Base-by-base conservation (phyloP, 73 alveolate genomes). In the Paramecium biaurelia region DNA sequence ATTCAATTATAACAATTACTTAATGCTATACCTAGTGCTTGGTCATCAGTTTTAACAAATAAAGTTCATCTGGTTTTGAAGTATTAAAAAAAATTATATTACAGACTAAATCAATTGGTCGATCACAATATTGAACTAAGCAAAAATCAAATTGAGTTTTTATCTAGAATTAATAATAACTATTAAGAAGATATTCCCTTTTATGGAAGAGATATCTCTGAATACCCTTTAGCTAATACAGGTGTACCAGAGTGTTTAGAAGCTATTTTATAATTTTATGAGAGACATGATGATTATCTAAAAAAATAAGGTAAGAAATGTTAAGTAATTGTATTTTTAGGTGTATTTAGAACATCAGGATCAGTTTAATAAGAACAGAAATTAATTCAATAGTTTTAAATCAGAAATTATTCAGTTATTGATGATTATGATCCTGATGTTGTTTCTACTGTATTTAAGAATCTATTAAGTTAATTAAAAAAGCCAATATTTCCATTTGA, bases 241-340 rank as follows among this genome's bases (percentile, higher is more conserved):
- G 90, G 90, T 11, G 56, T 79, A 2, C 90, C 90, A 15, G 90
- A 30, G 5, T 41, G 32, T 24, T 45, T 79, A 12, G 90, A 79
- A n/a, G 90, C 23, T 0, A 79, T 79, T 45, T 34, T 79, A 38
- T 11, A 79, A 38, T 79, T 0, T 45, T 79, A 42, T 45, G 26
- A 38, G 1, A 23, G 28, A 14, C 47, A 79, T 45, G 90, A 79
- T 43, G 90, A 79, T 24, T 79, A 79, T 45, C 49, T 79, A 10
- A 79, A 24, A 79, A 43, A 12, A 24, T 41, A 79, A 79, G 90
- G 90, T 63, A 63, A 58, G 28, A 23, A n/a, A 1, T 26, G 5
- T 63, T 26, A 7, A 12, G 7, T 14, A 26, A 63, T 5, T 4
- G 24, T 0, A 45, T 0, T 11, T 11, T 5, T 63, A 63, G 47